Conservation (phyloP, 805 yeast genomes). For the Candida easanensis region DNA sequence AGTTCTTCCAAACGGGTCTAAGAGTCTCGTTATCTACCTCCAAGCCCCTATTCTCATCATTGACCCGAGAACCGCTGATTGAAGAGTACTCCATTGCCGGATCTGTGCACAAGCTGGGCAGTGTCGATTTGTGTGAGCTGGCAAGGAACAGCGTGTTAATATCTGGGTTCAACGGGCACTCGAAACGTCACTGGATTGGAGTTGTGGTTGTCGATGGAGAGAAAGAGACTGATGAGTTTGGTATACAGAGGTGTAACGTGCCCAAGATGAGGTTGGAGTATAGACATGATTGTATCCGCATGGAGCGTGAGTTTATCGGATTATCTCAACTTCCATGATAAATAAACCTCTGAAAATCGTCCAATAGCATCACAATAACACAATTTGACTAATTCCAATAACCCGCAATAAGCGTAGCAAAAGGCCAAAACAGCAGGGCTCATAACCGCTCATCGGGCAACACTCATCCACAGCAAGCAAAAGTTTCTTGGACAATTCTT, state of each 20-base stretch:
- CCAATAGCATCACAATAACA: too few species aligned
- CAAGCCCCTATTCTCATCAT: constrained; percentile 26
- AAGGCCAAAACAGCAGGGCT: too few species aligned
- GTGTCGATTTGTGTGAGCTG: constrained; percentile 28
- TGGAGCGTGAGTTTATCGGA: constrained; percentile 24
- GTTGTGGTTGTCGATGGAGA: constrained; percentile 12
- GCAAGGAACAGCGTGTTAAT: constrained; percentile 27
- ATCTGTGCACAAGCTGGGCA: constrained; percentile 24
- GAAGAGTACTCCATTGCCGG: constrained; percentile 30
- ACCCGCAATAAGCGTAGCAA: too few species aligned
- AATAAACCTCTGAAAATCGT: too few species aligned
- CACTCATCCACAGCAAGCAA: too few species aligned
- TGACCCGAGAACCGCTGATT: constrained; percentile 29
- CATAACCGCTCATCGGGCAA: too few species aligned
- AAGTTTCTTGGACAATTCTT: too few species aligned
- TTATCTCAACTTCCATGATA: too few species aligned
- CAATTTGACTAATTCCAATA: too few species aligned
- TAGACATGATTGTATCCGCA: constrained; percentile 19
- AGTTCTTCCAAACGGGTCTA: constrained; percentile 27
- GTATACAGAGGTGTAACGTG: constrained; percentile 27
- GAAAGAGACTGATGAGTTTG: constrained; percentile 23
- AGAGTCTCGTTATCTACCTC: constrained; percentile 24
- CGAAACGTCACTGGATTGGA: constrained; percentile 31
- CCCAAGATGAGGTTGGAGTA: constrained; percentile 29
- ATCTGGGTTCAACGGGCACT: constrained; percentile 24